Base-by-base conservation (phyloP, 192 early-diverging fungal species). In the Rhizophagus prolifer region DNA sequence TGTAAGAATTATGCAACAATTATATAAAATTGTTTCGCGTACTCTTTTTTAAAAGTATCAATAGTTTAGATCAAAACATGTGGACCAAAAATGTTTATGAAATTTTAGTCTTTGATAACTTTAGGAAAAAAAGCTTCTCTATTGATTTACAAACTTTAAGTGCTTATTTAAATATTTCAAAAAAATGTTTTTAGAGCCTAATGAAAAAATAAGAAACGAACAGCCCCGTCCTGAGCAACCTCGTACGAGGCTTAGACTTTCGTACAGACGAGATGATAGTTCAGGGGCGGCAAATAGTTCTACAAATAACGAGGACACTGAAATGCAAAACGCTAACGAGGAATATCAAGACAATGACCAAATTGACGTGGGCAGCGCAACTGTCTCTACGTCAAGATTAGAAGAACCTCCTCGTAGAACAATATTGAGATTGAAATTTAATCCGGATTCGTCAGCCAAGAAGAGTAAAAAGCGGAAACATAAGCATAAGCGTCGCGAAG, bases 361-460 rank as follows among this genome's bases (percentile, higher is more conserved):
- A 21, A 54, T 54, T 16, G 16, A 54, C 12, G 28, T 26, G 30
- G 30, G 5, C 19, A 30, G 19, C 62, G 5, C 26, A 30, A 28
- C 25, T 63, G 28, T 14, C 23, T 63, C 28, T 63, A 0, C 62
- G 25, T 30, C 34, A 14, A 54, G 30, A 44, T 1, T 12, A 44
- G 41, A 44, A 19, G 30, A 67, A n/a, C 34, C 21, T 28, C 28
- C n/a, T n/a, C 36, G n/a, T 44, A 38, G 50, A 21, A 67, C 31
- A 8, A 36, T 67, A 21, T 38, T 67, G 10, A 67, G 36, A n/a
- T 38, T 67, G 5, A 67, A 67, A 67, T 67, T 67, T 8, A 38
- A 67, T 9, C 31, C 31, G 2, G 65, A 67, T n/a, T 23, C 65
- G 8, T 19, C 34, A 16, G 5, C 36, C 4, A 67, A n/a, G 19